These are phyloP conservation scores for Malassezia furfur DNA, from an alignment of 1,284 basidiomycete species.

Conservation along the genomic window DNA sequence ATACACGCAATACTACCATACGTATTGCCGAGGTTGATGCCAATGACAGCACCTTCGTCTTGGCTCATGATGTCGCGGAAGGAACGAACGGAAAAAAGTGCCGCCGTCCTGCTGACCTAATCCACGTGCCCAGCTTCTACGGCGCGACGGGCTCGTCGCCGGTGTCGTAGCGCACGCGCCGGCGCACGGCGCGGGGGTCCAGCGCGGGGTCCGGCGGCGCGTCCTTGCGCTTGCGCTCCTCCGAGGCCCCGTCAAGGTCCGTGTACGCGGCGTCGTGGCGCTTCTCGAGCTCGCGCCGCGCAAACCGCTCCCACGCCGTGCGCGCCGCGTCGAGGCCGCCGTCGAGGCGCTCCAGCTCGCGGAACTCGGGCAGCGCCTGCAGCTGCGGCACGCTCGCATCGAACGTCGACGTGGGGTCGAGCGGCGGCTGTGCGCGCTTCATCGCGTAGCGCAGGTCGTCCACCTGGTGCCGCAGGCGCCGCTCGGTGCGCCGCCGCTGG, in stretches of 20 bases:
- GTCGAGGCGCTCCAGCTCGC: conserved; percentile 17
- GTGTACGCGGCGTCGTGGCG: conserved; percentile 6
- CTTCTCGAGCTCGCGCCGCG: conserved; percentile 30
- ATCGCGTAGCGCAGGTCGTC: conserved; percentile 93
- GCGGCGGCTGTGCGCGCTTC: conserved; percentile 70
- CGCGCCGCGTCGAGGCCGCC: conserved; percentile 25
- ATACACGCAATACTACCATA: conserved; percentile 91
- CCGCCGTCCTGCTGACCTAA: not conserved
- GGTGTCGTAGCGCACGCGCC: conserved; percentile 8
- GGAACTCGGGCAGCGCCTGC: conserved; percentile 20
- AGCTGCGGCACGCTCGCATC: conserved; percentile 18
- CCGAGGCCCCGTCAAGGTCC: conserved; percentile 10
- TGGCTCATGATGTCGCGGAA: conserved; percentile 22
- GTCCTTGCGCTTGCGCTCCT: conserved; percentile 17
- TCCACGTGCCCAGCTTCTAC: not conserved
- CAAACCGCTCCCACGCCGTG: conserved; percentile 41
- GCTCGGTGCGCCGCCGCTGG: conserved; percentile 66
- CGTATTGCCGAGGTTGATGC: conserved; percentile 94
- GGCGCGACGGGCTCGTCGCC: not conserved
- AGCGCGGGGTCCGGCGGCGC: not conserved
- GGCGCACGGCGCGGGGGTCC: conserved; percentile 16
- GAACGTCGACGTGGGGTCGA: conserved; percentile 24
- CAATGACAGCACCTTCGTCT: conserved; percentile 54
- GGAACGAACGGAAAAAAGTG: not conserved
- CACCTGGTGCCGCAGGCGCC: conserved; percentile 72